Percentiles rank a stretch among this genome's conserved stretches.
phyloP scores from a whole-genome alignment of 768 basidiomycete genomes.

The Ramaria sp. region DNA sequence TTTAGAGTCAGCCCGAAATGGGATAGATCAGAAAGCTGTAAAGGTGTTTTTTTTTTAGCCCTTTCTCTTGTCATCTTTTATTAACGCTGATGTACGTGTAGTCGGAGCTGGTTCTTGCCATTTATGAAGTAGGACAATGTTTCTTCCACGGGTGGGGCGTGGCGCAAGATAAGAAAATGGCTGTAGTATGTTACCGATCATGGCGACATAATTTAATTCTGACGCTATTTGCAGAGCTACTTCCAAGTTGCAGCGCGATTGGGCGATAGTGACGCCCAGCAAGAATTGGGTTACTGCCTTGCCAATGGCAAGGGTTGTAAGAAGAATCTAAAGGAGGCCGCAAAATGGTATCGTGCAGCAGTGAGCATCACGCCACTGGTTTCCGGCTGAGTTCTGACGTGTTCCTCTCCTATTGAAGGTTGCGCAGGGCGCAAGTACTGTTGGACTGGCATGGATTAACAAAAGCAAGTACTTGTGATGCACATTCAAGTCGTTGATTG shows the following conservation, averaged over 20 bases:
- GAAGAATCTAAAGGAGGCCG: slow-evolving; percentile 78
- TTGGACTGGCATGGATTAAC: slow-evolving; percentile 86
- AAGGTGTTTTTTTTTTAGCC: slow-evolving; percentile 26
- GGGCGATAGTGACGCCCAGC: slow-evolving; percentile 81
- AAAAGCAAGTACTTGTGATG: slow-evolving; percentile 63
- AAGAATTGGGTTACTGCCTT: slow-evolving; percentile 75
- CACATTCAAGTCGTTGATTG: too few relatives aligned
- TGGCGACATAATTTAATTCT: not conserved
- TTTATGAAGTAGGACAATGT: slow-evolving; percentile 88
- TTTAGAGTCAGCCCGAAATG: slow-evolving; percentile 50
- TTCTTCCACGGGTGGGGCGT: slow-evolving; percentile 93
- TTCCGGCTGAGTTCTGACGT: not conserved
- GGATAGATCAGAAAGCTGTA: slow-evolving; percentile 39
- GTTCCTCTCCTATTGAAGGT: slow-evolving; percentile 24
- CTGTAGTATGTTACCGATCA: slow-evolving; percentile 42
- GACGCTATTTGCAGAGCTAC: slow-evolving; percentile 47
- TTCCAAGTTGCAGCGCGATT: slow-evolving; percentile 75
- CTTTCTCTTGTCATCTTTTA: not conserved
- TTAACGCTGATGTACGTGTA: slow-evolving; percentile 17
- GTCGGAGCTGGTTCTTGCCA: slow-evolving; percentile 77
- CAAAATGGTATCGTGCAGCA: slow-evolving; percentile 86
- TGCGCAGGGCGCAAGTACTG: slow-evolving; percentile 66
- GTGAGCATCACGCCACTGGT: slow-evolving; percentile 28
- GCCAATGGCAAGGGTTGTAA: slow-evolving; percentile 84
- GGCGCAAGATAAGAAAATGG: slow-evolving; percentile 81